Percentiles rank a stretch among this genome's conserved stretches.
Evolutionary conservation across 495 filamentous ascomycete genomes (phyloP).

Genomic region (Parathielavia appendiculata): DNA sequence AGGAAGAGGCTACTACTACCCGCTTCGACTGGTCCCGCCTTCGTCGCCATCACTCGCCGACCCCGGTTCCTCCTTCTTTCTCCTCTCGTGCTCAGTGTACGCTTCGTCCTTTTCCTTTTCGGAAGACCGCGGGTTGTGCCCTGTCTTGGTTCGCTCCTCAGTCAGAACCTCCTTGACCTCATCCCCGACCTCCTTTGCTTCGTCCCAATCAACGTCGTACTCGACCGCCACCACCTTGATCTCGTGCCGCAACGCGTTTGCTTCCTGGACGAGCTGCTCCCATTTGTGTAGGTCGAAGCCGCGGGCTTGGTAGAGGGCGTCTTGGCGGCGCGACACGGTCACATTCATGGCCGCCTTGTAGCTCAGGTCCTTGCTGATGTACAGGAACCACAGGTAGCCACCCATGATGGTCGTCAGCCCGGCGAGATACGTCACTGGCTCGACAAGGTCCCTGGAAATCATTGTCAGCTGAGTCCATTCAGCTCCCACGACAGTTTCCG

Average conservation of each 20-base stretch:
- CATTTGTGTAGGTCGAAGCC: conserved; percentile 74
- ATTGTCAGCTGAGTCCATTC: not conserved
- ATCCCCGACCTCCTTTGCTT: conserved; percentile 67
- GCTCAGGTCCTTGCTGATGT: conserved; percentile 82
- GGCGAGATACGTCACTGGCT: conserved; percentile 84
- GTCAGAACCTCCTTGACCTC: conserved; percentile 65
- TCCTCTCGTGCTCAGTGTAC: conserved; percentile 44
- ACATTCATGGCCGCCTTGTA: conserved; percentile 82
- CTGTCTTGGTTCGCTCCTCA: conserved; percentile 50
- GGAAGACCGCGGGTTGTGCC: conserved; percentile 22
- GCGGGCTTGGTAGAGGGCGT: conserved; percentile 64
- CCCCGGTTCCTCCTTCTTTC: conserved; percentile 29
- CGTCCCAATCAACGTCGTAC: conserved; percentile 95
- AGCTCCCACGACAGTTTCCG: not conserved
- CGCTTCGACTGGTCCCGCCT: not conserved
- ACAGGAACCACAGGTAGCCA: conserved; percentile 90
- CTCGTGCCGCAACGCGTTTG: conserved; percentile 71
- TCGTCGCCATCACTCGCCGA: not conserved
- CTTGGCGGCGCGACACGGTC: conserved; percentile 73
- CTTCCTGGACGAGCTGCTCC: conserved; percentile 75
- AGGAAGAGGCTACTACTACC: not conserved
- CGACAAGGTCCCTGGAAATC: conserved; percentile 66
- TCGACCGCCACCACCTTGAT: conserved; percentile 77
- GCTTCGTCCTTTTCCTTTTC: conserved; percentile 45
- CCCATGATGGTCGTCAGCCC: conserved; percentile 78